Percentiles rank a stretch among this genome's conserved stretches.
phyloP scores from a whole-genome alignment of 352 stramenopile species.

The Sclerospora graminicola region DNA sequence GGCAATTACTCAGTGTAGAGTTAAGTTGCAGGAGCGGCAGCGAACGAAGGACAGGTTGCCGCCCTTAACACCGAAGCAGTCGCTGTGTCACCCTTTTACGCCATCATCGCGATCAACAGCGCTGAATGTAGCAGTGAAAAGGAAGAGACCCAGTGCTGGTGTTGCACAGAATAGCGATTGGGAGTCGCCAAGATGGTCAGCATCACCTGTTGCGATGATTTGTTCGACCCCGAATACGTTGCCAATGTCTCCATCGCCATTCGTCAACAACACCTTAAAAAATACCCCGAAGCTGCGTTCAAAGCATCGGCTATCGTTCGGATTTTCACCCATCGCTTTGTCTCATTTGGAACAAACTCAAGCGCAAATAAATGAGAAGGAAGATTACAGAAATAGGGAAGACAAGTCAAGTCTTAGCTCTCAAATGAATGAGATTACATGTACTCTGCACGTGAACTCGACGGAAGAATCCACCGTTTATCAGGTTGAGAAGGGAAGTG shows the following conservation, averaged over 20 bases:
- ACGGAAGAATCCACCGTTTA: constrained; percentile 1
- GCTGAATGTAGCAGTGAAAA: constrained; percentile 7
- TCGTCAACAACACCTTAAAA: constrained; percentile 5
- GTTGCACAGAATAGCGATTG: constrained; percentile 4
- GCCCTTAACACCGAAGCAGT: constrained; percentile 5
- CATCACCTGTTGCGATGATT: constrained; percentile 15
- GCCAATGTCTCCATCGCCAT: constrained; percentile 10
- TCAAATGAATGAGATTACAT: constrained; percentile 1
- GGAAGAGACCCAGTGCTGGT: constrained; percentile 1
- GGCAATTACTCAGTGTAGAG: constrained; percentile 32
- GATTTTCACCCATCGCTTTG: constrained; percentile 38
- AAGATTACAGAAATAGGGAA: constrained; percentile 2
- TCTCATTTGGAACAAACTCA: constrained; percentile 5
- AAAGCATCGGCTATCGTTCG: constrained; percentile 22
- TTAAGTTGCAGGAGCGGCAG: constrained; percentile 30
- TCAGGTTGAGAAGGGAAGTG: constrained; percentile 17
- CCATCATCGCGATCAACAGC: constrained; percentile 10
- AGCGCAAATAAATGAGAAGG: constrained; percentile 8
- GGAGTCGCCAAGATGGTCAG: constrained; percentile 18
- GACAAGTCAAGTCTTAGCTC: not conserved
- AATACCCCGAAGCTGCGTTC: constrained; percentile 6
- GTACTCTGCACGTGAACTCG: constrained; percentile 7
- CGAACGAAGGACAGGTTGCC: constrained; percentile 22
- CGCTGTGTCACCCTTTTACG: not conserved
- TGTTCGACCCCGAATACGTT: constrained; percentile 6